phyloP scores from a whole-genome alignment of 2,329 filamentous ascomycete genomes.

The Neofusicoccum cordaticola region DNA sequence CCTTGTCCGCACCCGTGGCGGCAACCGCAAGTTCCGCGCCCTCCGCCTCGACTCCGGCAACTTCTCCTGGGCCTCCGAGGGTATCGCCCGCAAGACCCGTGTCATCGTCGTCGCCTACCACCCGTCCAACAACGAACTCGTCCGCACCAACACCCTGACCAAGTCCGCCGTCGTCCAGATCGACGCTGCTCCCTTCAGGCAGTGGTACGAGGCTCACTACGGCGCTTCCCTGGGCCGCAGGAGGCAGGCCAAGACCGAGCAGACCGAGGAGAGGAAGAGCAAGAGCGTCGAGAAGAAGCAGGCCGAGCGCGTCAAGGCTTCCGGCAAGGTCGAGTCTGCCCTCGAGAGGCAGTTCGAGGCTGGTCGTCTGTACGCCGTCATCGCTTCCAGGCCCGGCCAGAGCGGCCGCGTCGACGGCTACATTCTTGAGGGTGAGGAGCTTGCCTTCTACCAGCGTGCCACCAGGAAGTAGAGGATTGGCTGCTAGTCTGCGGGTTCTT shows the following conservation, averaged over 20 bases:
- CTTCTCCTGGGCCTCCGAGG: conserved; percentile 99
- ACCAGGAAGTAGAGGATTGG: conserved; percentile 82
- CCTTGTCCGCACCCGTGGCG: conserved; percentile 93
- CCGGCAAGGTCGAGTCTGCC: conserved; percentile 88
- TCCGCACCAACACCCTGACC: conserved; percentile 99
- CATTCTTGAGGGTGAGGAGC: conserved; percentile 98
- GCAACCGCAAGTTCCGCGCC: conserved; percentile 99
- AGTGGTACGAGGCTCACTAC: conserved; percentile 99
- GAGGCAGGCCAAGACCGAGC: conserved; percentile 78
- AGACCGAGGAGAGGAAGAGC: conserved; percentile 83
- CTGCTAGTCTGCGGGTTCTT: conserved; percentile 34
- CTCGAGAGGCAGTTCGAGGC: conserved; percentile 99
- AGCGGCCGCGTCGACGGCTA: conserved; percentile 95
- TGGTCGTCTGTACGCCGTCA: conserved; percentile 90
- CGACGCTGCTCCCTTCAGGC: conserved; percentile 97
- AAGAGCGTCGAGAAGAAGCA: conserved; percentile 97
- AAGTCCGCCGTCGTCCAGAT: conserved; percentile 98
- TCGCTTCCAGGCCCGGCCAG: conserved; percentile 93
- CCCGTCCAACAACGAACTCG: conserved; percentile 99
- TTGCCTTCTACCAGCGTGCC: conserved; percentile 99
- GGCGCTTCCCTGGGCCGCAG: conserved; percentile 83
- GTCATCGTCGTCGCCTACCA: conserved; percentile 98
- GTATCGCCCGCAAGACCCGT: conserved; percentile 97
- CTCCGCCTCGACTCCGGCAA: conserved; percentile 98
- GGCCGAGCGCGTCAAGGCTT: conserved; percentile 73